Evolutionary conservation across 2,329 filamentous ascomycete species (phyloP).

Genomic region (Aureobasidium sp.): DNA sequence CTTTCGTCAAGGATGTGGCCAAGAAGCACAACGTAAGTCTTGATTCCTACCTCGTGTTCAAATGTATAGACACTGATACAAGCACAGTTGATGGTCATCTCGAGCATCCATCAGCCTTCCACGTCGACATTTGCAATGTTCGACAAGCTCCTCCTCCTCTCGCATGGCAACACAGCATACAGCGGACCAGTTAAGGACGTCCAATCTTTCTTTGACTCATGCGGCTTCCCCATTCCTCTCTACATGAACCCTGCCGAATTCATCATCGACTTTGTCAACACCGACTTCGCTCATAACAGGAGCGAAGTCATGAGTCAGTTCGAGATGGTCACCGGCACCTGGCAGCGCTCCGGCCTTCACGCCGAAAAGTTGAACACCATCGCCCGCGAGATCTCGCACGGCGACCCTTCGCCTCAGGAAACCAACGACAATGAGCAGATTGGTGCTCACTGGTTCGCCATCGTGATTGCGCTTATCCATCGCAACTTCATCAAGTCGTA

Average conservation of each 20-base stretch:
- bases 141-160: constrained; percentile 70
- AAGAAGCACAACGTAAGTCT: constrained; percentile 54
- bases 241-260: constrained; percentile 76
- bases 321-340: constrained; percentile 47
- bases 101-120: constrained; percentile 80
- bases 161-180: constrained; percentile 63
- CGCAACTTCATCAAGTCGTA: constrained; percentile 77
- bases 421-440: constrained; percentile 10
- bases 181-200: constrained; percentile 58
- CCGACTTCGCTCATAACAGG: constrained; percentile 58
- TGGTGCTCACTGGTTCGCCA: constrained; percentile 39
- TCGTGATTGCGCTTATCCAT: constrained; percentile 63
- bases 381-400: constrained; percentile 30
- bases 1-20: constrained; percentile 61
- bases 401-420: constrained; percentile 4
- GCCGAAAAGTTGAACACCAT: constrained; percentile 26
- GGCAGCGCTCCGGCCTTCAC: constrained; percentile 32
- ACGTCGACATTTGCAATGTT: constrained; percentile 73
- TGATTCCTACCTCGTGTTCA: not conserved
- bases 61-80: not conserved
- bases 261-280: constrained; percentile 70
- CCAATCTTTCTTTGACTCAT: constrained; percentile 54
- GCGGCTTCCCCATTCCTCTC: constrained; percentile 57
- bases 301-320: constrained; percentile 44
- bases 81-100: constrained; percentile 63